Base-by-base conservation (phyloP, 495 filamentous ascomycete species). In the Hypoxylon subgilvum region DNA sequence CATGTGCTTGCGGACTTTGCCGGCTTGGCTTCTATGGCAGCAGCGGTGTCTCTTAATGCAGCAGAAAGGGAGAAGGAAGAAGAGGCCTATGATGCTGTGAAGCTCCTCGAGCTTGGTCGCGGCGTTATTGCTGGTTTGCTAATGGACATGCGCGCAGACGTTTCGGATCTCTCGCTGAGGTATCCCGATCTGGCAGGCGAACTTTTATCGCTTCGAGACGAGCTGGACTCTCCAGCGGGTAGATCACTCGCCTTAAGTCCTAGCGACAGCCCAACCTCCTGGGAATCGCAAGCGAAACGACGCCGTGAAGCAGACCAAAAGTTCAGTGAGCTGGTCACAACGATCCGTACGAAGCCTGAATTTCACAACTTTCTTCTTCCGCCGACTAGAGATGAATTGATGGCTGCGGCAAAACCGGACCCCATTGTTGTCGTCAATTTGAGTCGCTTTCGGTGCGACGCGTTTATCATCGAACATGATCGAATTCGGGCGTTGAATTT, bases 91-190 rank as follows among this genome's bases (percentile, higher is more conserved):
- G 31, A 68, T 25, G 68, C 69, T 10, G 45, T 72, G 25, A 40
- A 38, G 17, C 40, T 66, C 9, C 50, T 72, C 16, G 69, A 72
- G 50, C 53, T 57, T 17, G 61, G 69, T 25, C 68, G 69, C 23
- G 61, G 64, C 16, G 45, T 72, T 18, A 65, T 70, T 42, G 52
- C 68, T 16, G 28, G 57, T 32, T 22, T 56, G 8, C 30, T 58
- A 10, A 60, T 70, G 34, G 64, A 70, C 28, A 58, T 56, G 19
- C 60, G 53, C 10, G 31, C 17, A n/a, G 68, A 68, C 38, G 45
- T 68, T 18, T 65, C 56, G 5, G 41, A 40, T 19, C 39, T 60
- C 27, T 18, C 34, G 21, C 2, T 35, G 18, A 30, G 48, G n/a
- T 35, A 53, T 16, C 56, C 49, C 17, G 10, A 6, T 2, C 21